Conservation (phyloP, 371 early-diverging fungal species). For the Mortierella sp. region DNA sequence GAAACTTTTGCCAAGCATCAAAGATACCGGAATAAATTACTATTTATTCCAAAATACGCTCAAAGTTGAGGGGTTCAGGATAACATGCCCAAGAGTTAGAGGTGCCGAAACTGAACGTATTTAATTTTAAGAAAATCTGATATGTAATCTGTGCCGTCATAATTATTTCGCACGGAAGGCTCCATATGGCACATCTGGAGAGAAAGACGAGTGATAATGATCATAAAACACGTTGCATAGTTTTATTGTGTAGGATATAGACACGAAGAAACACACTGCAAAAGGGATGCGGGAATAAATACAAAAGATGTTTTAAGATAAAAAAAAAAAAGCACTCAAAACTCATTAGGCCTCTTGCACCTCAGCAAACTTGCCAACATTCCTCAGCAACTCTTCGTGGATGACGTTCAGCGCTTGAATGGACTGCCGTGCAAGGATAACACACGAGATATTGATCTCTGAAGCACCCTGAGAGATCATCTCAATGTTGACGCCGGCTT, state of each 20-base stretch:
- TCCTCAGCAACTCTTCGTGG: slow-evolving; percentile 79
- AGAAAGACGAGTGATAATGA: neutral
- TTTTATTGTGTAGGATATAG: neutral
- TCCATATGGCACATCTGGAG: too few relatives aligned
- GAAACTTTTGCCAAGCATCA: too few relatives aligned
- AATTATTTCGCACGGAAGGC: too few relatives aligned
- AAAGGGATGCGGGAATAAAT: neutral
- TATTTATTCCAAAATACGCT: too few relatives aligned
- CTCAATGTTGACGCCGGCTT: slow-evolving; percentile 94
- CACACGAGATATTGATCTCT: slow-evolving; percentile 98
- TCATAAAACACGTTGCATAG: neutral
- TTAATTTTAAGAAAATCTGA: too few relatives aligned
- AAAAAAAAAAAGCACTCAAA: neutral
- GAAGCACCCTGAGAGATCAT: slow-evolving; percentile 98
- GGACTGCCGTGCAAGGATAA: slow-evolving; percentile 84
- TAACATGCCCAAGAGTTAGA: too few relatives aligned
- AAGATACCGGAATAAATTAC: too few relatives aligned
- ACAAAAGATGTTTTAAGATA: neutral
- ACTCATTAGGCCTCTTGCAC: neutral
- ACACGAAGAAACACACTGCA: neutral
- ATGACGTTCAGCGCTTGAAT: slow-evolving; percentile 86
- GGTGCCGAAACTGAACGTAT: too few relatives aligned
- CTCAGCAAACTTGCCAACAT: slow-evolving; percentile 25
- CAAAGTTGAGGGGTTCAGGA: too few relatives aligned
- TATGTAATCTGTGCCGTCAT: too few relatives aligned